These are phyloP conservation scores for Acmispon strigosus DNA, from an alignment of 306 rosid genomes.

Conservation along the genomic window DNA sequence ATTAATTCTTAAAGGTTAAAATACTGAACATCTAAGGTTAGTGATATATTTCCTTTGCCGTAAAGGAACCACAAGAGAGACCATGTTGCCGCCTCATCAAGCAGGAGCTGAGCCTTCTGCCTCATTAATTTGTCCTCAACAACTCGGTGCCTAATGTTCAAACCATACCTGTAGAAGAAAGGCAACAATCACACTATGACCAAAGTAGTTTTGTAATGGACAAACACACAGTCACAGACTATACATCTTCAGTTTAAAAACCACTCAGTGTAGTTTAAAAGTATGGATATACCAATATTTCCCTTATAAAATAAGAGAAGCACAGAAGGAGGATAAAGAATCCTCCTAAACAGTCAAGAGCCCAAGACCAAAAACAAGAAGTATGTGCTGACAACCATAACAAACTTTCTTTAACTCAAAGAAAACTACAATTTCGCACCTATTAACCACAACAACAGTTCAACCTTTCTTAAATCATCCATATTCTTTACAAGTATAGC, in stretches of 20 bases:
- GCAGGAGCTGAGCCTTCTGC: constrained; percentile 88
- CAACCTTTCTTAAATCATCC: background rate
- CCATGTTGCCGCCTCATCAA: constrained; percentile 98
- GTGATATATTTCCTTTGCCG: constrained; percentile 74
- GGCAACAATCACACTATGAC: background rate
- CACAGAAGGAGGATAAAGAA: background rate
- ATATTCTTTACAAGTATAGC: background rate
- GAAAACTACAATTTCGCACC: background rate
- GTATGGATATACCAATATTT: background rate
- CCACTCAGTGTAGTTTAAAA: background rate
- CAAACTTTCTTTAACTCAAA: background rate
- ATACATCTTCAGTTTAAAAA: background rate
- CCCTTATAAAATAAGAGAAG: background rate
- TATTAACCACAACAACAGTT: background rate
- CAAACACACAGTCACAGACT: constrained; percentile 16
- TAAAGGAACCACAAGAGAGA: constrained; percentile 93
- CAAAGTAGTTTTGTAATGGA: constrained; percentile 9
- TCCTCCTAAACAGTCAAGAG: background rate
- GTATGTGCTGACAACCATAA: background rate
- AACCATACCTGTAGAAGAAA: constrained; percentile 51
- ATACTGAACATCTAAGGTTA: constrained; percentile 14
- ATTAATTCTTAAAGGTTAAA: constrained; percentile 17
- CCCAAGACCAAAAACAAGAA: background rate
- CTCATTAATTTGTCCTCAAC: constrained; percentile 91
- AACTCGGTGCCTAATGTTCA: constrained; percentile 63